Evolutionary conservation across 768 basidiomycete species (phyloP), one percentile per base, ranked within the genome.

Genomic region (Cytidiella melzeri): DNA sequence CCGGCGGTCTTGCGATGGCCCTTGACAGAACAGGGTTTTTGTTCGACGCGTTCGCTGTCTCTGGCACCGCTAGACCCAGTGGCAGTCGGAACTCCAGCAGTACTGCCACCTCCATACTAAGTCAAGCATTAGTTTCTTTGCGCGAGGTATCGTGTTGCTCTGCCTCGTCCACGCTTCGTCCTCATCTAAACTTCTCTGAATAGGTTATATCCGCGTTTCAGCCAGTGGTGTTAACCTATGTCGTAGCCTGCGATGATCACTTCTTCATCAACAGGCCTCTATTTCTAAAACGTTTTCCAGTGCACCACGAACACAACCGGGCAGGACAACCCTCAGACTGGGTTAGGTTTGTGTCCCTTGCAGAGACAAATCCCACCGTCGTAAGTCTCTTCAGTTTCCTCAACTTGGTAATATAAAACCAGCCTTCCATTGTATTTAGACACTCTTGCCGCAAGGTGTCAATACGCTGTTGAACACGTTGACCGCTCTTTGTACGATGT

Each of bases 261-360:
- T 81, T 84, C 60, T 68, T 83, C 50, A 69, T 81, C 25, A 80
- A 83, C 39, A 41, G 48, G 5, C 53, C 54, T 1, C 57, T 62
- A 20, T 34, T 64, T 3, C 46, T 49, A 10, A 28, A 42, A 18
- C 39, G 46, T 15, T 38, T 19, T 50, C 28, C 44, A 18, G 40
- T 48, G 28, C 25, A 50, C 57, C 3, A 18, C 55, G 39, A 18
- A 13, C 51, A 36, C 43, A 23, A n/a, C 42, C 61, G 61, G 48
- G 44, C 23, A 45, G 24, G 26, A 18, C 43, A 26, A 15, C 4
- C 27, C 20, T n/a, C 20, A 0, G 48, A 41, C 30, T 25, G 51
- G 45, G 50, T 41, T 27, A 21, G 4, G 2, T 37, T 61, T 53
- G 24, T 50, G 49, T 19, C 41, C 23, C 44, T 37, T 45, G 5